phyloP scores from a whole-genome alignment of 2,329 filamentous ascomycete species.

The Scedosporium aurantiacum region DNA sequence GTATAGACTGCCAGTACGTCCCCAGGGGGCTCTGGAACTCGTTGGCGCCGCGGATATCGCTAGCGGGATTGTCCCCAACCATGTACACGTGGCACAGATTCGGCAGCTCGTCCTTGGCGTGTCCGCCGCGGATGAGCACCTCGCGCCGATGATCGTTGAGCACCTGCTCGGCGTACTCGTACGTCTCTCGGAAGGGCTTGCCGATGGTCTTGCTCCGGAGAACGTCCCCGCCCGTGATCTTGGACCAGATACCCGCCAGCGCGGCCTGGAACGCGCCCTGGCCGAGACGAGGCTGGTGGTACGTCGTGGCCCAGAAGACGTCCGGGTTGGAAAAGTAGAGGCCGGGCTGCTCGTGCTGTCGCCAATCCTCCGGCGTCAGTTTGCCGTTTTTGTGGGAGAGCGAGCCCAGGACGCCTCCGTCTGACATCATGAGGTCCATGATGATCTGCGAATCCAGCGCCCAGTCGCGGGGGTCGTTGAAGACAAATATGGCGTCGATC shows the following conservation, averaged over 20 bases:
- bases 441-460: conserved; percentile 80
- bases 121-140: conserved; percentile 23
- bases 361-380: conserved; percentile 57
- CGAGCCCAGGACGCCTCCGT: conserved; percentile 70
- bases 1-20: conserved; percentile 65
- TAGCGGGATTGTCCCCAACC: conserved; percentile 84
- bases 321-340: conserved; percentile 89
- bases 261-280: conserved; percentile 85
- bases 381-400: conserved; percentile 62
- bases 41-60: conserved; percentile 83
- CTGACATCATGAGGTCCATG: conserved; percentile 69
- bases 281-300: conserved; percentile 76
- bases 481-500: conserved; percentile 84
- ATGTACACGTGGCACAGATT: conserved; percentile 75
- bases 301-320: conserved; percentile 76
- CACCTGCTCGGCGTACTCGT: conserved; percentile 70
- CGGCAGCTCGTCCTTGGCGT: conserved; percentile 12
- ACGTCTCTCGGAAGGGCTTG: conserved; percentile 70
- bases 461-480: conserved; percentile 96
- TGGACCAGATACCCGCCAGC: conserved; percentile 67
- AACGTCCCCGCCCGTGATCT: conserved; percentile 52
- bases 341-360: conserved; percentile 66
- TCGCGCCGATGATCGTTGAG: conserved; percentile 49
- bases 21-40: conserved; percentile 54
- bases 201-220: conserved; percentile 62